Percentiles rank a stretch among this genome's conserved stretches.
These are phyloP conservation scores for Talaromyces trachyspermus DNA, from an alignment of 495 filamentous ascomycete genomes.

Conservation along the genomic window DNA sequence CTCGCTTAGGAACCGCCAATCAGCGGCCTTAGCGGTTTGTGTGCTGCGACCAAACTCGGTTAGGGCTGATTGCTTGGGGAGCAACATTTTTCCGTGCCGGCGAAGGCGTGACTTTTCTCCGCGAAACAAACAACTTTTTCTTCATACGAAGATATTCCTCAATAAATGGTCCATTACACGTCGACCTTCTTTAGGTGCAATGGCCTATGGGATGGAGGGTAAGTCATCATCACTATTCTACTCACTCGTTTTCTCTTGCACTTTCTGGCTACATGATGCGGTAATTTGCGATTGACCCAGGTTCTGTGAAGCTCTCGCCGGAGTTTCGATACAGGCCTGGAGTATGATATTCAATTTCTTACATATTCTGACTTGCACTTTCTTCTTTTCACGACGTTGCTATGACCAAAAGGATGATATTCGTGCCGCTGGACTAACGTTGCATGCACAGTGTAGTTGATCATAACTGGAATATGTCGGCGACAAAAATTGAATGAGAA, in stretches of 20 bases:
- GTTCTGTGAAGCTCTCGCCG: slow-evolving; percentile 77
- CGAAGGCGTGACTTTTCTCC: slow-evolving; percentile 12
- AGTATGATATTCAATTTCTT: slow-evolving; percentile 87
- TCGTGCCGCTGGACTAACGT: slow-evolving; percentile 1
- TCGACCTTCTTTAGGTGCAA: slow-evolving; percentile 8
- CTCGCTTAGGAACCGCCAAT: slow-evolving; percentile 30
- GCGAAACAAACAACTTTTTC: slow-evolving; percentile 9
- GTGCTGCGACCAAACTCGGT: slow-evolving; percentile 16
- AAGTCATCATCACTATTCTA: background rate
- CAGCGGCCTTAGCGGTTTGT: slow-evolving; percentile 11
- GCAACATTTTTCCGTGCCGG: slow-evolving; percentile 17
- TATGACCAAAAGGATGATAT: slow-evolving; percentile 1
- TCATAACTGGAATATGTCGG: too few species aligned
- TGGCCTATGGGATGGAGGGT: background rate
- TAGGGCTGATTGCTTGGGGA: slow-evolving; percentile 11
- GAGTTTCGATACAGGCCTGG: slow-evolving; percentile 66
- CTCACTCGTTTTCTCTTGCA: slow-evolving; percentile 1
- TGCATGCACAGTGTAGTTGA: too few species aligned
- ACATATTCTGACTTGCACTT: slow-evolving; percentile 87
- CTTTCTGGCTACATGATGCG: slow-evolving; percentile 58
- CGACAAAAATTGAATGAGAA: background rate
- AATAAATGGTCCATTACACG: too few species aligned
- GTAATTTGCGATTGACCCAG: slow-evolving; percentile 98
- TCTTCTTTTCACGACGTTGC: slow-evolving; percentile 9
- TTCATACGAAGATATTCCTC: too few species aligned